Evolutionary conservation across 345 rosid genomes (phyloP).

Genomic region (Alliaria petiolata): DNA sequence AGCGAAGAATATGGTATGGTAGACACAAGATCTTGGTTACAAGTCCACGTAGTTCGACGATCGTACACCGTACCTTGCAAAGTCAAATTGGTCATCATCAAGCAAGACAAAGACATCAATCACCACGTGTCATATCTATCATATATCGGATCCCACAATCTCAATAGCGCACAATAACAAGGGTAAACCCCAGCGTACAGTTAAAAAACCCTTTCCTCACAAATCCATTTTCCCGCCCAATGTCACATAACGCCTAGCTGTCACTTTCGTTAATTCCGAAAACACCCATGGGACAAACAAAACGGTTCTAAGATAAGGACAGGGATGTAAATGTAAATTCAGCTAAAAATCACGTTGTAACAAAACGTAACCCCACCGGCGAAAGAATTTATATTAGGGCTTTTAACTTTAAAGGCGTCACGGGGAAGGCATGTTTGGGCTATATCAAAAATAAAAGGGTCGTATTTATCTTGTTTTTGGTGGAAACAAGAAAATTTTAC

Average conservation of each 20-base stretch:
- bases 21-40: conserved; percentile 26
- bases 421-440: conserved; percentile 29
- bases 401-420: conserved; percentile 26
- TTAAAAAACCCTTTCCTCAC: neutral
- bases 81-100: conserved; percentile 8
- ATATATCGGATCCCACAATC: conserved; percentile 4
- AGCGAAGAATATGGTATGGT: conserved; percentile 16
- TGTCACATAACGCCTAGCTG: conserved; percentile 30
- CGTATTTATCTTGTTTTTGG: conserved; percentile 12
- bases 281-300: conserved; percentile 13
- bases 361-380: conserved; percentile 41
- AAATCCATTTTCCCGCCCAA: conserved; percentile 31
- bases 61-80: conserved; percentile 9
- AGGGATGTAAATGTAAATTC: conserved; percentile 11
- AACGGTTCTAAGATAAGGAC: conserved; percentile 6
- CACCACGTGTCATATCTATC: conserved; percentile 1
- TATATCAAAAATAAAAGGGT: neutral
- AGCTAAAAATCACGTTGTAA: neutral
- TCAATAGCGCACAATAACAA: conserved; percentile 1
- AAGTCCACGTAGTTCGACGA: conserved; percentile 21
- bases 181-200: neutral
- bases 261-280: conserved; percentile 17
- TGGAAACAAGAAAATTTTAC: conserved; percentile 18
- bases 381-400: neutral
- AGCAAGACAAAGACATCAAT: neutral